Evolutionary conservation across 2,329 filamentous ascomycete species (phyloP).

Genomic region (Colletotrichum agaves): DNA sequence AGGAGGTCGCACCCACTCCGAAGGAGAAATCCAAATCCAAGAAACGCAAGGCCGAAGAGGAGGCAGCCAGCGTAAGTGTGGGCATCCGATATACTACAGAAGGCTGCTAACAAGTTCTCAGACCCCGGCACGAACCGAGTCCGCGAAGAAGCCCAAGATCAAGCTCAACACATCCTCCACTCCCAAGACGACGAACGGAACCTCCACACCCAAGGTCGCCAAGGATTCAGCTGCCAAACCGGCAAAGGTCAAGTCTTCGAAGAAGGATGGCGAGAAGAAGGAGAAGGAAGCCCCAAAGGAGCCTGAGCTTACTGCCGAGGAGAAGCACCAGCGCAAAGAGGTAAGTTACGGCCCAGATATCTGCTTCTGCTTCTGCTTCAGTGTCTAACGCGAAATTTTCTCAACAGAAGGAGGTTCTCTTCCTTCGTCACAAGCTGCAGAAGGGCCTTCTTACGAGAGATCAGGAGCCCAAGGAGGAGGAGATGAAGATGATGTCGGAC

Average conservation of each 20-base stretch:
- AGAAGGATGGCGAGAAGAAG: slow-evolving; percentile 66
- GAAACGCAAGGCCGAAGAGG: slow-evolving; percentile 91
- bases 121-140: slow-evolving; percentile 69
- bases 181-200: slow-evolving; percentile 75
- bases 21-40: slow-evolving; percentile 79
- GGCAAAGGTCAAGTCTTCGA: slow-evolving; percentile 64
- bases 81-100: background rate
- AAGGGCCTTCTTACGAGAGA: slow-evolving; percentile 91
- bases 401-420: slow-evolving; percentile 81
- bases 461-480: slow-evolving; percentile 84
- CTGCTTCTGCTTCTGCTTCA: background rate
- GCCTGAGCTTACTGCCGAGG: slow-evolving; percentile 66
- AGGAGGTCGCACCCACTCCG: slow-evolving; percentile 60
- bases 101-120: slow-evolving; percentile 41
- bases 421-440: slow-evolving; percentile 92
- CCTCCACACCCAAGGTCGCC: slow-evolving; percentile 62
- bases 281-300: slow-evolving; percentile 64
- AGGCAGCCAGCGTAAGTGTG: slow-evolving; percentile 63
- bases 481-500: slow-evolving; percentile 82
- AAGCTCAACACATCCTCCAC: slow-evolving; percentile 73
- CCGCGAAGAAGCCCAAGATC: slow-evolving; percentile 75
- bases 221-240: slow-evolving; percentile 66
- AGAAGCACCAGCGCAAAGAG: slow-evolving; percentile 69
- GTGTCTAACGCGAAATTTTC: slow-evolving; percentile 47
- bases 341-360: slow-evolving; percentile 48